Evolutionary conservation across 176 grass and related monocot species (phyloP).

Genomic region (Cenchrus fungigraminus): DNA sequence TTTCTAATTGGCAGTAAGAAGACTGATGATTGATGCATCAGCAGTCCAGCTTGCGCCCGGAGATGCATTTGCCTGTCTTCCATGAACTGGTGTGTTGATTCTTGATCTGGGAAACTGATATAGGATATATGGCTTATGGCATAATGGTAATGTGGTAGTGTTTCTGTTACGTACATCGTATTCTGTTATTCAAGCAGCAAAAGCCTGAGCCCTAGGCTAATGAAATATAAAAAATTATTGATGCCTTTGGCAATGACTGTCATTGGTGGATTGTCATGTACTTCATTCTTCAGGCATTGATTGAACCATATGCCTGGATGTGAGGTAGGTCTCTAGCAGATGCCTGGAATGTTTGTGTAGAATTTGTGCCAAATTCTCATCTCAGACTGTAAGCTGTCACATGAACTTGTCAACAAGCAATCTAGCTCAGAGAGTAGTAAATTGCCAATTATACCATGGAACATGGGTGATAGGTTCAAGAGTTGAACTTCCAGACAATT

Average conservation of each 20-base stretch:
- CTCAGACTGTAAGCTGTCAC: background rate
- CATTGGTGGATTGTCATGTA: background rate
- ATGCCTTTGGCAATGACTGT: background rate
- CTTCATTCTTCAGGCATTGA: background rate
- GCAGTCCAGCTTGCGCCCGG: background rate
- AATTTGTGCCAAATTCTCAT: background rate
- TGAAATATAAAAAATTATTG: conserved; percentile 1
- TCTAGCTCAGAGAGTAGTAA: background rate
- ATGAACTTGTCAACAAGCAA: background rate
- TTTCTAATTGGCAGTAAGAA: too few relatives aligned
- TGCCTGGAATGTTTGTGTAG: background rate
- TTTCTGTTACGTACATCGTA: conserved; percentile 9
- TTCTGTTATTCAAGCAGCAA: background rate
- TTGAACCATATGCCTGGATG: background rate
- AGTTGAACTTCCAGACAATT: background rate
- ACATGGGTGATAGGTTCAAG: background rate
- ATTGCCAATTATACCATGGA: background rate
- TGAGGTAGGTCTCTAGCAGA: background rate
- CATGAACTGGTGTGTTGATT: background rate
- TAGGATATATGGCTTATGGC: background rate
- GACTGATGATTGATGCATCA: background rate
- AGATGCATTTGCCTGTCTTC: background rate
- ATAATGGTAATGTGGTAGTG: background rate
- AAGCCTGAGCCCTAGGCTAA: background rate
- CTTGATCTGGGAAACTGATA: background rate